Conservation (phyloP, 106 monocot genomes). For the Hemerocallis citrina region DNA sequence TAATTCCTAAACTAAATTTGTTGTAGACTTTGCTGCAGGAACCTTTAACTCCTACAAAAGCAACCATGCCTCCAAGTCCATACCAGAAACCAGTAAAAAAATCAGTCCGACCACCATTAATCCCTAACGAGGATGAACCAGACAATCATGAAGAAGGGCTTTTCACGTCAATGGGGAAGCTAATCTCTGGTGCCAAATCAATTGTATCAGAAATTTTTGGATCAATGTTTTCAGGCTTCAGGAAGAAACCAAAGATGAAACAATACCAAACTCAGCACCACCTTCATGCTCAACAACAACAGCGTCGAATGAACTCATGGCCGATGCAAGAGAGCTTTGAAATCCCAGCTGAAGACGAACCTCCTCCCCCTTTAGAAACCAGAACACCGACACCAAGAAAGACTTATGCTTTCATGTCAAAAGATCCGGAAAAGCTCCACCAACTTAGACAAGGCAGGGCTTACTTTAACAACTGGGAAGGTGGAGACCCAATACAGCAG, state of each 20-base stretch:
- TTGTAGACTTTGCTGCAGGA: slow-evolving; percentile 56
- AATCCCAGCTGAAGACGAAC: slow-evolving; percentile 69
- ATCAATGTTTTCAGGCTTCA: slow-evolving; percentile 27
- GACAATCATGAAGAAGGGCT: slow-evolving; percentile 66
- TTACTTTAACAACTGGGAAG: slow-evolving; percentile 51
- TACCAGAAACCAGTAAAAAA: slow-evolving; percentile 59
- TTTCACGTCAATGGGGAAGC: slow-evolving; percentile 52
- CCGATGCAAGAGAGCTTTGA: slow-evolving; percentile 76
- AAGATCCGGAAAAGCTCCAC: slow-evolving; percentile 73
- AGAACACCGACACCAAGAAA: slow-evolving; percentile 67
- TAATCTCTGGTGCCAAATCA: slow-evolving; percentile 40
- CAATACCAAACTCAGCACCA: neutral
- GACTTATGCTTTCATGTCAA: slow-evolving; percentile 93
- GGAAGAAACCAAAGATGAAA: slow-evolving; percentile 22
- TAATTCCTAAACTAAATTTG: too few relatives aligned
- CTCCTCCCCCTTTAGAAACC: slow-evolving; percentile 57
- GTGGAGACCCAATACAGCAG: slow-evolving; percentile 19
- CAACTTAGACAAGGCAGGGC: slow-evolving; percentile 61
- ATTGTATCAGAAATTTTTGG: slow-evolving; percentile 37
- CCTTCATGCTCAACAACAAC: slow-evolving; percentile 17
- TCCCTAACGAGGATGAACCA: slow-evolving; percentile 41
- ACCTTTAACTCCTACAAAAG: slow-evolving; percentile 27
- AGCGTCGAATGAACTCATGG: slow-evolving; percentile 32
- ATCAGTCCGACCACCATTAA: slow-evolving; percentile 58
- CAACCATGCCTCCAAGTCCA: slow-evolving; percentile 30